phyloP scores from a whole-genome alignment of 2,329 filamentous ascomycete genomes.

The Microascus cirrosus region DNA sequence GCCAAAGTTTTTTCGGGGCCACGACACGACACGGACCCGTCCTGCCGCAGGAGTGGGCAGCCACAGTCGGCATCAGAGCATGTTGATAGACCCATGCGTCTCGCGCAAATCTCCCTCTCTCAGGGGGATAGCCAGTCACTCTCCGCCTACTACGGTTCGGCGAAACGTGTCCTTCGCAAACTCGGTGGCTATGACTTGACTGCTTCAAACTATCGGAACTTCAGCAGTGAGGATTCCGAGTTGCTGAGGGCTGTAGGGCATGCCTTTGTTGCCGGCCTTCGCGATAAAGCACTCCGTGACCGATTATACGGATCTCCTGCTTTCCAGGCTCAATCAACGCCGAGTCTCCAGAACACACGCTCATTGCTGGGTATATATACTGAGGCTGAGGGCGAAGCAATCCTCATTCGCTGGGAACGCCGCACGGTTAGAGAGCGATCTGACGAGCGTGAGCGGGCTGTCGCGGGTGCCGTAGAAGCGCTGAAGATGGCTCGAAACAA shows the following conservation, averaged over 20 bases:
- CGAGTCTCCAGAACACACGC: slow-evolving; percentile 21
- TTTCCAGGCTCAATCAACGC: slow-evolving; percentile 22
- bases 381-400: slow-evolving; percentile 43
- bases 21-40: background rate
- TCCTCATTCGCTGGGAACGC: slow-evolving; percentile 33
- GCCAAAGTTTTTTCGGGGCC: background rate
- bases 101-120: slow-evolving; percentile 9
- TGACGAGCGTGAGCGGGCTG: slow-evolving; percentile 22
- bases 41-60: background rate
- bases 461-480: slow-evolving; percentile 21
- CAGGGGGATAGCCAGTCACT: slow-evolving; percentile 31
- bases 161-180: slow-evolving; percentile 37
- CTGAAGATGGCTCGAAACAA: slow-evolving; percentile 35
- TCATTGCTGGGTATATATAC: slow-evolving; percentile 41
- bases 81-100: background rate
- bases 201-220: slow-evolving; percentile 29
- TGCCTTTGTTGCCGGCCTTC: slow-evolving; percentile 43
- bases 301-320: slow-evolving; percentile 35
- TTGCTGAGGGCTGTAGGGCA: slow-evolving; percentile 39
- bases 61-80: background rate
- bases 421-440: slow-evolving; percentile 21
- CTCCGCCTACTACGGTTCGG: slow-evolving; percentile 31
- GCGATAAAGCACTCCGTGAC: slow-evolving; percentile 30
- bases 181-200: slow-evolving; percentile 38
- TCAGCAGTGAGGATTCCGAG: slow-evolving; percentile 30